phyloP scores from a whole-genome alignment of 345 rosid genomes.

The Acer yangbiense region DNA sequence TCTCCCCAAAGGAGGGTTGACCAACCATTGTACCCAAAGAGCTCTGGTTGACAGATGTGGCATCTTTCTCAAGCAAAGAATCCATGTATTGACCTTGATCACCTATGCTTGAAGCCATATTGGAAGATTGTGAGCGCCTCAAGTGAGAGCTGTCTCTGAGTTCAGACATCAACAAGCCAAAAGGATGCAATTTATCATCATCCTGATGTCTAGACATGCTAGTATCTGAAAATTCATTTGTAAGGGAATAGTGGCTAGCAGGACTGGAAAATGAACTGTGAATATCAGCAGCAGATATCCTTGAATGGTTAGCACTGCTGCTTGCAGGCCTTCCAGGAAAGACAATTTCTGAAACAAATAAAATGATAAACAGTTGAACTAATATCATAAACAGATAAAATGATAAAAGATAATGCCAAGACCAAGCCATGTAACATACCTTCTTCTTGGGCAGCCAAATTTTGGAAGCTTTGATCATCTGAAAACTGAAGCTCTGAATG shows the following conservation, averaged over 20 bases:
- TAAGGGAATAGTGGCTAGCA: conserved; percentile 31
- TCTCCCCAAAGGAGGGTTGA: conserved; percentile 34
- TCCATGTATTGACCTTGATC: conserved; percentile 32
- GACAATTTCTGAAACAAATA: conserved; percentile 42
- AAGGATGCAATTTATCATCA: conserved; percentile 57
- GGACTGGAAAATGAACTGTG: conserved; percentile 30
- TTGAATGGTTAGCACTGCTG: conserved; percentile 25
- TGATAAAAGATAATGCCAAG: conserved; percentile 18
- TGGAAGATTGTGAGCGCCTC: conserved; percentile 38
- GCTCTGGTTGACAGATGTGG: conserved; percentile 18
- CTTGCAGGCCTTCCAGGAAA: conserved; percentile 52
- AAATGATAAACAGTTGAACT: conserved; percentile 9
- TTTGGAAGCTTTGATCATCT: conserved; percentile 33
- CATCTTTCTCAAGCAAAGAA: conserved; percentile 28
- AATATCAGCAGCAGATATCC: conserved; percentile 25
- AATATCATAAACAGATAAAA: conserved; percentile 12
- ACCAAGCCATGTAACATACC: conserved; percentile 34
- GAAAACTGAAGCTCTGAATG: conserved; percentile 18
- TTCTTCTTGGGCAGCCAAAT: conserved; percentile 45
- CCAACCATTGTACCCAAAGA: conserved; percentile 29
- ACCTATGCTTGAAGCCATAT: conserved; percentile 30
- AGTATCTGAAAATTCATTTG: conserved; percentile 37
- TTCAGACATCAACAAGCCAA: conserved; percentile 69
- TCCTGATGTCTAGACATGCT: conserved; percentile 39
- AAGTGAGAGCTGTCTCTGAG: conserved; percentile 41